These are phyloP conservation scores for Pythium pyrilobum DNA, from an alignment of 352 stramenopile genomes.

Conservation along the genomic window DNA sequence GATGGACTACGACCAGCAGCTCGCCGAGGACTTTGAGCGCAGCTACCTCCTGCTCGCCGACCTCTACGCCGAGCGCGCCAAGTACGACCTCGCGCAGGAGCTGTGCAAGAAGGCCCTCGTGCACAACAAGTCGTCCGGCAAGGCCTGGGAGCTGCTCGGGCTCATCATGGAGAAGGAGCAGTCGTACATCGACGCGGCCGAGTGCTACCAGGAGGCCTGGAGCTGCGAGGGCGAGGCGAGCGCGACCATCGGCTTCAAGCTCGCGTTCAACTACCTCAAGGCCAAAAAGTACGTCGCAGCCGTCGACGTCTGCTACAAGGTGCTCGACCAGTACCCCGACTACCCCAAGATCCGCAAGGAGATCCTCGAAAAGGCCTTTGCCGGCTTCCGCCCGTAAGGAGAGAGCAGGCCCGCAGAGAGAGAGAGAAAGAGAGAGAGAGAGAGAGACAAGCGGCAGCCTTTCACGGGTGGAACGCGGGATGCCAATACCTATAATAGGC, in stretches of 20 bases:
- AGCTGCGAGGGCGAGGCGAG: conserved; percentile 78
- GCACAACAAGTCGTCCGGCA: conserved; percentile 90
- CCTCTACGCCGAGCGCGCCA: conserved; percentile 88
- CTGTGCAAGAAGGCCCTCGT: conserved; percentile 90
- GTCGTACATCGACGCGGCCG: conserved; percentile 89
- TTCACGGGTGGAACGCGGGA: too few relatives aligned
- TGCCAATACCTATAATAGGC: too few relatives aligned
- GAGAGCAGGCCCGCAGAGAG: too few relatives aligned
- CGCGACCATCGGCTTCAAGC: conserved; percentile 90
- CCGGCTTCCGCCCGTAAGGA: conserved; percentile 78
- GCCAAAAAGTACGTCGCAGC: conserved; percentile 86
- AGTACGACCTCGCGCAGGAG: conserved; percentile 92
- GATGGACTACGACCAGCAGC: conserved; percentile 85
- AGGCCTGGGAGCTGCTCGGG: conserved; percentile 92
- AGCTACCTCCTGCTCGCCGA: conserved; percentile 92
- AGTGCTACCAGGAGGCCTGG: conserved; percentile 91
- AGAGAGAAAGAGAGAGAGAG: too few relatives aligned
- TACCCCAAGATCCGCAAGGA: conserved; percentile 95
- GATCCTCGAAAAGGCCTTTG: conserved; percentile 91
- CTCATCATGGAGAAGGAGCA: conserved; percentile 95
- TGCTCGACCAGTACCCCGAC: conserved; percentile 91
- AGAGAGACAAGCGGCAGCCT: too few relatives aligned
- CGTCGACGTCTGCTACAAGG: conserved; percentile 92
- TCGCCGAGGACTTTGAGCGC: conserved; percentile 91
- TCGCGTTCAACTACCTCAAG: conserved; percentile 96